These are phyloP conservation scores for Hanseniaspora clermontiae DNA, from an alignment of 805 yeast species.

Conservation along the genomic window DNA sequence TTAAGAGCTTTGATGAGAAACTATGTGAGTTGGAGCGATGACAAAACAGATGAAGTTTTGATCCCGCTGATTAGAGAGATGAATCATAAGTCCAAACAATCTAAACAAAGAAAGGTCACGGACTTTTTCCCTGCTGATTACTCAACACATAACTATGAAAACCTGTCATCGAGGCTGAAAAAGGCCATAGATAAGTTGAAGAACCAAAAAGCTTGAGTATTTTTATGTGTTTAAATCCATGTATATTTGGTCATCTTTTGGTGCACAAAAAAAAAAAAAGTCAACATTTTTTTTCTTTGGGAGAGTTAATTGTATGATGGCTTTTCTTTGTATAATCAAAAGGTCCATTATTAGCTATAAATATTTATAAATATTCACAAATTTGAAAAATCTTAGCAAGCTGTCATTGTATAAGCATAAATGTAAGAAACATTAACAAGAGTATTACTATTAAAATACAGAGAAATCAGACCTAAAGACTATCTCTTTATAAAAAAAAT, in stretches of 20 bases:
- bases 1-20: slow-evolving; percentile 55
- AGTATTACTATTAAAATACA: too few species aligned
- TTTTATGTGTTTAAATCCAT: neutral
- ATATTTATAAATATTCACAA: too few species aligned
- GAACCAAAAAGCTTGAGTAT: slow-evolving; percentile 24
- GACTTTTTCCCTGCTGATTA: slow-evolving; percentile 46
- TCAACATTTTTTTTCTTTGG: too few species aligned
- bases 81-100: slow-evolving; percentile 46
- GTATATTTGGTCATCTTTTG: neutral
- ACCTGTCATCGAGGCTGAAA: slow-evolving; percentile 51
- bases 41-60: slow-evolving; percentile 64
- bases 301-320: too few species aligned
- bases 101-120: slow-evolving; percentile 46
- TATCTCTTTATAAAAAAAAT: neutral
- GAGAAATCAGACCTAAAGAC: too few species aligned
- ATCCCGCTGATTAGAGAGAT: slow-evolving; percentile 74
- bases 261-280: neutral
- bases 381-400: too few species aligned
- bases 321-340: too few species aligned
- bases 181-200: slow-evolving; percentile 21
- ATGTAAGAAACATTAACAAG: too few species aligned
- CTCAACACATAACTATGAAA: neutral
- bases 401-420: too few species aligned
- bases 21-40: slow-evolving; percentile 70
- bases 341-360: too few species aligned